Evolutionary conservation across 2,329 filamentous ascomycete species (phyloP).

Genomic region (Remersonia thermophila): DNA sequence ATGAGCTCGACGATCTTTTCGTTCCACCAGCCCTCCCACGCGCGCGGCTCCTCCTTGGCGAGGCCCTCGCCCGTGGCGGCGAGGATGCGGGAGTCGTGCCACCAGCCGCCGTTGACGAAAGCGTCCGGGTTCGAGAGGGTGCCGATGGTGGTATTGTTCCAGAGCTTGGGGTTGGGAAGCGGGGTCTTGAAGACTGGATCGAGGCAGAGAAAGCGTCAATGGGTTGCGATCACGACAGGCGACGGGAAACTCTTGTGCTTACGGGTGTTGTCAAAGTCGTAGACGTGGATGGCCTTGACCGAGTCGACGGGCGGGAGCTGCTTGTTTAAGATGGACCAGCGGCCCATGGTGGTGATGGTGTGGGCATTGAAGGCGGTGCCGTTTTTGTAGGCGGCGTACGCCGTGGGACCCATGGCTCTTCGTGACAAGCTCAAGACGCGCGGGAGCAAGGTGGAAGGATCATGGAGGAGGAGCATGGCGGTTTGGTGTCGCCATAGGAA

Average conservation of each 20-base stretch:
- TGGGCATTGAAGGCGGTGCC: conserved; percentile 15
- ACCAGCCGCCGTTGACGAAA: conserved; percentile 84
- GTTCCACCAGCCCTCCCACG: conserved; percentile 95
- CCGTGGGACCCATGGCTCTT: conserved; percentile 16
- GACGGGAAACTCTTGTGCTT: conserved; percentile 22
- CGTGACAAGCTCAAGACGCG: conserved; percentile 9
- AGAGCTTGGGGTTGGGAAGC: conserved; percentile 76
- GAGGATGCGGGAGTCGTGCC: conserved; percentile 84
- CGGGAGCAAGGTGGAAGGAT: conserved; percentile 9
- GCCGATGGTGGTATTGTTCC: conserved; percentile 68
- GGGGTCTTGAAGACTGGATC: conserved; percentile 74
- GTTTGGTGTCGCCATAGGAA: conserved; percentile 1
- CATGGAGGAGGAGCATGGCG: conserved; percentile 12
- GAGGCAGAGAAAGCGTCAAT: not conserved
- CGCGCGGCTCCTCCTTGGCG: conserved; percentile 68
- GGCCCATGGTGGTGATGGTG: conserved; percentile 63
- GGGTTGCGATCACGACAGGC: conserved; percentile 1
- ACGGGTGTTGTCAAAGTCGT: conserved; percentile 97
- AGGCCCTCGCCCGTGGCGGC: conserved; percentile 73
- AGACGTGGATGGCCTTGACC: conserved; percentile 76
- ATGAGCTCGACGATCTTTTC: conserved; percentile 77
- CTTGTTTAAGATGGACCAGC: conserved; percentile 72
- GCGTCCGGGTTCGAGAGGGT: conserved; percentile 62
- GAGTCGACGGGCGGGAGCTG: conserved; percentile 56
- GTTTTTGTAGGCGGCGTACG: conserved; percentile 14